phyloP scores from a whole-genome alignment of 768 basidiomycete species.

The Hortiboletus campestris region DNA sequence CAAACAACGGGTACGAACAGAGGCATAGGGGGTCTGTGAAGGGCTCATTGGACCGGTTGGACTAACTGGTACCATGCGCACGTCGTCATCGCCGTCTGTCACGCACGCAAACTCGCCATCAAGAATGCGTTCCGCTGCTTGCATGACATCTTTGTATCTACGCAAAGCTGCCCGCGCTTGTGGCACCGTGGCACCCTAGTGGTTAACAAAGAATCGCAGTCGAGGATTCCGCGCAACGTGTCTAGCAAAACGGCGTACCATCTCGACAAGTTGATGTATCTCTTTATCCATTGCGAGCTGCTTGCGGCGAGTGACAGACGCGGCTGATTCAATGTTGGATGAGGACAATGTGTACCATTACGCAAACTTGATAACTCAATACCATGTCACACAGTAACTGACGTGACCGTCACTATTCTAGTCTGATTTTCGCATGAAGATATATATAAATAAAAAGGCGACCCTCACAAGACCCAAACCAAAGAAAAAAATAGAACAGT shows the following conservation, averaged over 20 bases:
- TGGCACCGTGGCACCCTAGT: conserved; percentile 74
- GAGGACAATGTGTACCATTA: conserved; percentile 18
- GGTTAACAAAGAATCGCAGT: conserved; percentile 1
- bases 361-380: conserved; percentile 21
- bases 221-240: neutral
- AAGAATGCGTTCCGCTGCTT: conserved; percentile 84
- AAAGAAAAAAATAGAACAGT: conserved; percentile 7
- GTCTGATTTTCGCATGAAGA: neutral
- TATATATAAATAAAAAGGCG: conserved; percentile 17
- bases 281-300: conserved; percentile 46
- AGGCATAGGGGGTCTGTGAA: conserved; percentile 24
- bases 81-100: conserved; percentile 49
- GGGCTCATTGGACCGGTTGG: conserved; percentile 27
- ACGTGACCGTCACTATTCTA: conserved; percentile 7
- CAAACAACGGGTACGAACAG: conserved; percentile 15
- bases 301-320: neutral
- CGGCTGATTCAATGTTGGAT: neutral
- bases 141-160: conserved; percentile 85
- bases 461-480: conserved; percentile 12
- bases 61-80: conserved; percentile 40
- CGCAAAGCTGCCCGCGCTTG: conserved; percentile 84
- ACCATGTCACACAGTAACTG: conserved; percentile 25
- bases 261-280: conserved; percentile 61
- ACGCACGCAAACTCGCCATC: conserved; percentile 82
- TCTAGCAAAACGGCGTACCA: conserved; percentile 36